A percentile compares a stretch with the other conserved stretches of the same genome.
Evolutionary conservation across 345 rosid genomes (phyloP).

Genomic region (Eucalyptus curtisii): DNA sequence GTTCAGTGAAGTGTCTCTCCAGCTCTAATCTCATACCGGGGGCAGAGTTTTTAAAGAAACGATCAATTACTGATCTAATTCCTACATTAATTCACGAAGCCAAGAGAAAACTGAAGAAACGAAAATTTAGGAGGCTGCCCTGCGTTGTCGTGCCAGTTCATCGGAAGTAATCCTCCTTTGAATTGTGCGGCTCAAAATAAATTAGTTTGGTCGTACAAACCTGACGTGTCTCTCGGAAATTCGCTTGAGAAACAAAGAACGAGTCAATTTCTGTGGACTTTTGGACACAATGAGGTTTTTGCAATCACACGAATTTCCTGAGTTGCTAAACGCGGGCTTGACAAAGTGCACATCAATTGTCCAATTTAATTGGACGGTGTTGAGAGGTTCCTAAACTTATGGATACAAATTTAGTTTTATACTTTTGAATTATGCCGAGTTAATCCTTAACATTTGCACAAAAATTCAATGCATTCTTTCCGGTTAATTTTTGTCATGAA

Average conservation of each 20-base stretch:
- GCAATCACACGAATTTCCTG: neutral
- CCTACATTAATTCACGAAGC: neutral
- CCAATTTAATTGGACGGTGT: neutral
- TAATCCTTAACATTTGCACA: rapidly evolving
- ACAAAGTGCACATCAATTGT: neutral
- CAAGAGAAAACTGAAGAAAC: neutral
- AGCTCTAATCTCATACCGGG: neutral
- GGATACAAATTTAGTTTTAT: neutral
- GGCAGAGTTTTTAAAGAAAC: neutral
- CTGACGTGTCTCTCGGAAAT: neutral
- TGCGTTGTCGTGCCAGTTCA: neutral
- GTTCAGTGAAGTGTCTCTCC: neutral
- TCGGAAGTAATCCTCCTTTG: neutral
- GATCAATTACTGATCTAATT: neutral
- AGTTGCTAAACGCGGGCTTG: neutral
- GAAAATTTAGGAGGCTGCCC: neutral
- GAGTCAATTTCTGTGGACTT: neutral
- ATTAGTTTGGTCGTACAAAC: neutral
- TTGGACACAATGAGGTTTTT: neutral
- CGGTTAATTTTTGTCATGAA: neutral
- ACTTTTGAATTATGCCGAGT: neutral
- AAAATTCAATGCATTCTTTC: neutral
- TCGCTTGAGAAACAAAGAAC: neutral
- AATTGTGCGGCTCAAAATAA: neutral
- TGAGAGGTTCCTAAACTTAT: neutral